A percentile compares a stretch with the other conserved stretches of the same genome.
Evolutionary conservation across 495 filamentous ascomycete genomes (phyloP).

Genomic region (Poronia punctata): DNA sequence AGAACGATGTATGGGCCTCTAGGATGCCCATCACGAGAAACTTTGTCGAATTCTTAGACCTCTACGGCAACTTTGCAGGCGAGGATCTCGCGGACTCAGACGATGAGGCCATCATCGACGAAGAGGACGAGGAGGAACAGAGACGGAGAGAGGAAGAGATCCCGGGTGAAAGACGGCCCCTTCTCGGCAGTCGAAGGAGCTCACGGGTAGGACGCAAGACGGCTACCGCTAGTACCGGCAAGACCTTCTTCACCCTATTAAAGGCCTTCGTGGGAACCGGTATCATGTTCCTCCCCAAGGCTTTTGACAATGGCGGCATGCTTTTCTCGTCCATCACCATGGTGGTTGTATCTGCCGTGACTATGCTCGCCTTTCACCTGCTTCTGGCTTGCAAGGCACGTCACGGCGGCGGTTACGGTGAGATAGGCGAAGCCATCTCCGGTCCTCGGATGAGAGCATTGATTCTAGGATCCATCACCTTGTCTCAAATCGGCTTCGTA

Average conservation of each 20-base stretch:
- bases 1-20: conserved; percentile 32
- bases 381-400: conserved; percentile 49
- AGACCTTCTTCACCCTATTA: conserved; percentile 61
- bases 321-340: conserved; percentile 57
- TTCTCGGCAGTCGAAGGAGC: conserved; percentile 45
- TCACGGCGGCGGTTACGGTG: conserved; percentile 55
- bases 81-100: conserved; percentile 63
- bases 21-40: conserved; percentile 49
- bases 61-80: conserved; percentile 66
- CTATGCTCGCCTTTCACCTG: conserved; percentile 55
- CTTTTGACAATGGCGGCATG: conserved; percentile 61
- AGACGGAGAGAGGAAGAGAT: conserved; percentile 28
- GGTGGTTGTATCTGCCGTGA: conserved; percentile 46
- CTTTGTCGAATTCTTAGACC: conserved; percentile 61
- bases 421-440: conserved; percentile 50
- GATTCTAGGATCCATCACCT: conserved; percentile 51
- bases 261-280: conserved; percentile 63
- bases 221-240: conserved; percentile 51
- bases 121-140: conserved; percentile 37
- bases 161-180: conserved; percentile 39
- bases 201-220: conserved; percentile 31
- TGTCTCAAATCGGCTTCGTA: conserved; percentile 64
- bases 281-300: conserved; percentile 63
- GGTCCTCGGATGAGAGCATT: conserved; percentile 44
- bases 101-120: conserved; percentile 45